These are phyloP conservation scores for Aspergillus steynii DNA, from an alignment of 495 filamentous ascomycete genomes.

Conservation along the genomic window DNA sequence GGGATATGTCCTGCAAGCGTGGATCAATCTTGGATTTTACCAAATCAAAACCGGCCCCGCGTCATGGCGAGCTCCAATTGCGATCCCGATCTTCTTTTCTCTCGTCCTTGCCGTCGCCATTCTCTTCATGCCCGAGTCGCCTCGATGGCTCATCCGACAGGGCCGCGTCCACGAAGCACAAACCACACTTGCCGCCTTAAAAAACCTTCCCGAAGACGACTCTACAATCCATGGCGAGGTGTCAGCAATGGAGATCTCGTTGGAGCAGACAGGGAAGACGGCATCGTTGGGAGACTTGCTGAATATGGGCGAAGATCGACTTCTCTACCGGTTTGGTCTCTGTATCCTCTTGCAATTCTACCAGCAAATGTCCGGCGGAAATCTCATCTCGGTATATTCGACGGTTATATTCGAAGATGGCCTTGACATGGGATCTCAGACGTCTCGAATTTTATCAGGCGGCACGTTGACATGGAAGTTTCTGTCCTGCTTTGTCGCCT, in stretches of 20 bases:
- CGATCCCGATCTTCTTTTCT: conserved; percentile 46
- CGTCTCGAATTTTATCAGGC: conserved; percentile 17
- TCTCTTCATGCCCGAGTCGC: conserved; percentile 49
- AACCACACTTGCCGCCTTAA: conserved; percentile 27
- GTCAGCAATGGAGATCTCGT: conserved; percentile 29
- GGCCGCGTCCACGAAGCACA: conserved; percentile 13
- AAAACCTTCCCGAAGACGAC: conserved; percentile 20
- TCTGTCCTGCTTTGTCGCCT: conserved; percentile 36
- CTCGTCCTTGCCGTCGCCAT: conserved; percentile 26
- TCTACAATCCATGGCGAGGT: conserved; percentile 28
- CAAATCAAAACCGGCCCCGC: conserved; percentile 33
- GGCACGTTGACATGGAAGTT: conserved; percentile 46
- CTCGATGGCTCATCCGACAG: conserved; percentile 23
- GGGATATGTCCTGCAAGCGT: conserved; percentile 37
- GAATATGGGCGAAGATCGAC: conserved; percentile 16
- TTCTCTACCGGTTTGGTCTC: conserved; percentile 22
- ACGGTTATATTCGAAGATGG: conserved; percentile 22
- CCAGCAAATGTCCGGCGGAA: conserved; percentile 28
- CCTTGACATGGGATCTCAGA: conserved; percentile 13
- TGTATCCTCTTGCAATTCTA: conserved; percentile 36
- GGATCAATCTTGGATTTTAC: conserved; percentile 43
- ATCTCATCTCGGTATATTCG: conserved; percentile 21
- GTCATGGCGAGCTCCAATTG: conserved; percentile 46
- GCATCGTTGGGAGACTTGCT: conserved; percentile 19
- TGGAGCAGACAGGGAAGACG: conserved; percentile 25